Evolutionary conservation across 2,329 filamentous ascomycete genomes (phyloP).

Genomic region (Penicillium verrucosum): DNA sequence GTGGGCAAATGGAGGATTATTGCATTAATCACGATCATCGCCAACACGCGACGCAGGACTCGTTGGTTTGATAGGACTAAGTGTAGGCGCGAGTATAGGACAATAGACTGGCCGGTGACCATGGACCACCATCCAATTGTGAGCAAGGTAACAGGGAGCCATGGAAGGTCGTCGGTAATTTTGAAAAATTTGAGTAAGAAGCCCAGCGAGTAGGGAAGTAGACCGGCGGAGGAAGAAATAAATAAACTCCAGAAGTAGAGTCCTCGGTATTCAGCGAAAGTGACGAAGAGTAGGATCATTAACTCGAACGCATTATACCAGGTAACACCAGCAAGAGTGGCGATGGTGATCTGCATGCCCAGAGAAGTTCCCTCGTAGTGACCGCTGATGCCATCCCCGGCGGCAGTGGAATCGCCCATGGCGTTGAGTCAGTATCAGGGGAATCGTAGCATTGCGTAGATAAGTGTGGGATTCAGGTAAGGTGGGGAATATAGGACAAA

Average conservation of each 20-base stretch:
- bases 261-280: conserved; percentile 46
- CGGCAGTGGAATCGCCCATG: conserved; percentile 26
- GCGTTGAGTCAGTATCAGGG: conserved; percentile 9
- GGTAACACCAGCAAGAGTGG: conserved; percentile 47
- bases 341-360: conserved; percentile 43
- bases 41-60: conserved; percentile 41
- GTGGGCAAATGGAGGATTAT: conserved; percentile 47
- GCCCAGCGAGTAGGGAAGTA: conserved; percentile 46
- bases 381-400: conserved; percentile 40
- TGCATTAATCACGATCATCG: conserved; percentile 48
- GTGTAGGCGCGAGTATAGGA: conserved; percentile 51
- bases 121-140: conserved; percentile 48
- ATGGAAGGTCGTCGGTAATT: conserved; percentile 30
- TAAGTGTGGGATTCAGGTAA: not conserved
- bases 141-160: conserved; percentile 44
- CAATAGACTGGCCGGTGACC: conserved; percentile 50
- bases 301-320: conserved; percentile 53
- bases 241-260: conserved; percentile 53
- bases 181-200: conserved; percentile 50
- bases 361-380: conserved; percentile 35
- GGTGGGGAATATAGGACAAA: not conserved
- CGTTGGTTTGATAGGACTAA: conserved; percentile 43
- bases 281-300: conserved; percentile 48
- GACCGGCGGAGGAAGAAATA: conserved; percentile 43
- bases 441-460: conserved; percentile 6